phyloP scores from a whole-genome alignment of 1,284 basidiomycete genomes.

The Coniferiporia weirii region DNA sequence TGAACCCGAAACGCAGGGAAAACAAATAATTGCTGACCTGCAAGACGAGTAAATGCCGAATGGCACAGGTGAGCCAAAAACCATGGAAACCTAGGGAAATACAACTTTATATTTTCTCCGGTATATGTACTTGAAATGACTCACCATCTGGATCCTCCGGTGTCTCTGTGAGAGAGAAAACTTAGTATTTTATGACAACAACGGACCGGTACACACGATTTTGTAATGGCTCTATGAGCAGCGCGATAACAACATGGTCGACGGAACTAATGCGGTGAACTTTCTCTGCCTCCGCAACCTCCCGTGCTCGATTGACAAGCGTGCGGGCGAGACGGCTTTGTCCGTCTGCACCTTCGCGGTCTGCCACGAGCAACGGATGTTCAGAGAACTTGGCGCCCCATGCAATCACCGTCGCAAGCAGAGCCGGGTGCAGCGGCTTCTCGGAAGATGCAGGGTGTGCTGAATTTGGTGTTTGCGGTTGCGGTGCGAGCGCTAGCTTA shows the following conservation, averaged over 20 bases:
- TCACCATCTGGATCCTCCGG: constrained; percentile 60
- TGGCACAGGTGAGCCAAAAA: constrained; percentile 75
- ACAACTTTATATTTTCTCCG: not conserved
- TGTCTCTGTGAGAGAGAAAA: constrained; percentile 44
- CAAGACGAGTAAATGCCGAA: constrained; percentile 71
- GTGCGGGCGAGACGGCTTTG: constrained; percentile 76
- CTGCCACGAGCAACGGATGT: constrained; percentile 73
- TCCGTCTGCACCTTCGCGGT: constrained; percentile 64
- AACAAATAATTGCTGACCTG: constrained; percentile 40
- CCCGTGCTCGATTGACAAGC: constrained; percentile 73
- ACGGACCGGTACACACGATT: constrained; percentile 54
- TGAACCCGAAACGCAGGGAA: constrained; percentile 1
- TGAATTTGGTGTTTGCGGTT: constrained; percentile 19
- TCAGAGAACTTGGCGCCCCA: constrained; percentile 93
- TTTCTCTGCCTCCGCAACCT: constrained; percentile 80
- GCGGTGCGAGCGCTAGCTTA: constrained; percentile 31
- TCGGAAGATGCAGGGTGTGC: constrained; percentile 22
- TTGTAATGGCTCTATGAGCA: constrained; percentile 75
- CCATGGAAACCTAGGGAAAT: constrained; percentile 60
- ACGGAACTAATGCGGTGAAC: constrained; percentile 75
- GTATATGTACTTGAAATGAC: constrained; percentile 13
- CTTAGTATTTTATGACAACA: constrained; percentile 6
- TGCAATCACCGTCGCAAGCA: constrained; percentile 84
- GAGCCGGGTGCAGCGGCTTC: constrained; percentile 56
- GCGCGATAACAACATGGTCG: constrained; percentile 75